These are phyloP conservation scores for Coniferiporia weirii DNA, from an alignment of 1,284 basidiomycete species.

Conservation along the genomic window DNA sequence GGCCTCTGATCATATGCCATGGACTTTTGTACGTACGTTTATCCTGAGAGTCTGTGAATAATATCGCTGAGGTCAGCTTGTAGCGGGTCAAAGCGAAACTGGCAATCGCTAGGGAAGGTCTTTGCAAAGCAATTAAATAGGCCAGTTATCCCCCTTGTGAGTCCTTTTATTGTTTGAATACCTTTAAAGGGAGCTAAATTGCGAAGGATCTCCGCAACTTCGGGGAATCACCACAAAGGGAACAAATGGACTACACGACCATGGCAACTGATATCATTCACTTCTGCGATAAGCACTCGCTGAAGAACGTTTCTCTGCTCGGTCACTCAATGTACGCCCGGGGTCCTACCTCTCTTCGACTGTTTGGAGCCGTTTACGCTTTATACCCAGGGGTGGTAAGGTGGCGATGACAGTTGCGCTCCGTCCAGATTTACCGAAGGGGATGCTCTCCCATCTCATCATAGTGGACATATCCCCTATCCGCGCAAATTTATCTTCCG, in stretches of 20 bases:
- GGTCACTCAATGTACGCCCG: conserved; percentile 78
- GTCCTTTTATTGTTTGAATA: conserved; percentile 19
- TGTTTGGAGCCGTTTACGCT: neutral
- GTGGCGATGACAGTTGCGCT: conserved; percentile 79
- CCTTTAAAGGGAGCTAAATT: neutral
- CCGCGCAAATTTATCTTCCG: conserved; percentile 53
- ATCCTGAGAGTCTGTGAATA: neutral
- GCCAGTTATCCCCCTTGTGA: conserved; percentile 70
- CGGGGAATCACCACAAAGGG: conserved; percentile 68
- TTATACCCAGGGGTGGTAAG: conserved; percentile 74
- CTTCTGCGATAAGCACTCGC: conserved; percentile 47
- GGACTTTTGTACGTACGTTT: conserved; percentile 52
- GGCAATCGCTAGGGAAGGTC: conserved; percentile 64
- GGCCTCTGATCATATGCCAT: conserved; percentile 58
- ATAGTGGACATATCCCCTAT: conserved; percentile 80
- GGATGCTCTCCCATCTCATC: conserved; percentile 58
- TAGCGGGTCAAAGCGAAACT: conserved; percentile 80
- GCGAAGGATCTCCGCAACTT: conserved; percentile 79
- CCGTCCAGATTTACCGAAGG: conserved; percentile 40
- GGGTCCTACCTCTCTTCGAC: neutral
- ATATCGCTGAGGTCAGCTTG: neutral
- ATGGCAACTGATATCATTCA: conserved; percentile 71
- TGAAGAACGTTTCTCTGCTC: conserved; percentile 63
- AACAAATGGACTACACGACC: conserved; percentile 62
- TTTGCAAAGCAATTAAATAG: conserved; percentile 52